phyloP scores from a whole-genome alignment of 805 yeast genomes.

The Helenozyma rhizophorensis region DNA sequence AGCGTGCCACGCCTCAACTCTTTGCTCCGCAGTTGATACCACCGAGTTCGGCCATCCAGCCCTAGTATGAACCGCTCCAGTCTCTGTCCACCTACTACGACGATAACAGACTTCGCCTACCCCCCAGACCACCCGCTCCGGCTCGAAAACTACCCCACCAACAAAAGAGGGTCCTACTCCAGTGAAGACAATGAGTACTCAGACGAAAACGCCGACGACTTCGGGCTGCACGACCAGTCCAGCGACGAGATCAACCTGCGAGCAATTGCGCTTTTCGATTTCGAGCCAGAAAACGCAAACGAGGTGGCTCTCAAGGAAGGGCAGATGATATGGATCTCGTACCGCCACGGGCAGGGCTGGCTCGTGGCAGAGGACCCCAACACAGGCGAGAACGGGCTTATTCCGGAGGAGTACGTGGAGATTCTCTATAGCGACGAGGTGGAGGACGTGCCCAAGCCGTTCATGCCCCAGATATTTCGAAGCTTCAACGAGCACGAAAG shows the following conservation, averaged over 20 bases:
- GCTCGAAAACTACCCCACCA: conserved; percentile 42
- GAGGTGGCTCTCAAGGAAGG: conserved; percentile 78
- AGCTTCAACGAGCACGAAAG: conserved; percentile 17
- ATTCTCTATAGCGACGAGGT: conserved; percentile 28
- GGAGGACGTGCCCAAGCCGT: conserved; percentile 42
- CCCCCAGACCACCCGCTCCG: conserved; percentile 64
- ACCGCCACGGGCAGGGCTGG: conserved; percentile 98
- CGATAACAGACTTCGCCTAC: conserved; percentile 82
- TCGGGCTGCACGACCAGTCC: conserved; percentile 6
- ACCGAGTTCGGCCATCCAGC: not conserved
- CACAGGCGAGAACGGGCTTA: conserved; percentile 81
- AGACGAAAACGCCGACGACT: conserved; percentile 6
- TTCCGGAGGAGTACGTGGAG: conserved; percentile 92
- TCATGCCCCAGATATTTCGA: conserved; percentile 35
- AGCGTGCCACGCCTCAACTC: too few species aligned
- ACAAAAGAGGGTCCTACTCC: conserved; percentile 6
- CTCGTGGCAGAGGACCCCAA: conserved; percentile 81
- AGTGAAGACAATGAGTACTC: conserved; percentile 7
- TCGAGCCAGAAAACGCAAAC: conserved; percentile 90
- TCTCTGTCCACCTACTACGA: conserved; percentile 32
- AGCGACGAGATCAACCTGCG: conserved; percentile 41
- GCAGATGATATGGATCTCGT: conserved; percentile 78
- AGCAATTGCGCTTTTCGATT: conserved; percentile 87
- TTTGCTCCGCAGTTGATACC: too few species aligned
- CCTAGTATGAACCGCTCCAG: conserved; percentile 2